Evolutionary conservation across 768 basidiomycete genomes (phyloP).

Genomic region (Mycena vitilis): DNA sequence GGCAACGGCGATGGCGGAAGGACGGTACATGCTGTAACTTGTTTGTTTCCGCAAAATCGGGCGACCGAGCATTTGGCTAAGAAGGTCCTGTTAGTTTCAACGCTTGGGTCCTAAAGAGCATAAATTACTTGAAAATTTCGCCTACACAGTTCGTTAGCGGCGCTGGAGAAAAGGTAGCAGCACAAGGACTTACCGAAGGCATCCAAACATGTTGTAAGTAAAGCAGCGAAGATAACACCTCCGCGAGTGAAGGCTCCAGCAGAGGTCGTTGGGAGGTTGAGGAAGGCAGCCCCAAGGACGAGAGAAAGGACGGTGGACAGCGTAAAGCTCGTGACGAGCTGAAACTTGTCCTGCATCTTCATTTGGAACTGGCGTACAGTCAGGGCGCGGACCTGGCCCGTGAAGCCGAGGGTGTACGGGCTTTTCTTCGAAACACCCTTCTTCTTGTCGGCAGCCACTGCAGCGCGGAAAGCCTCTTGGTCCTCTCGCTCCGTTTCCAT

Average conservation of each 20-base stretch:
- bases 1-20: constrained; percentile 71
- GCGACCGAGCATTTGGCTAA: constrained; percentile 72
- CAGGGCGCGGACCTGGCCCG: constrained; percentile 77
- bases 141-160: too few species aligned
- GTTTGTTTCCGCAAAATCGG: constrained; percentile 80
- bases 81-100: too few species aligned
- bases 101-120: too few species aligned
- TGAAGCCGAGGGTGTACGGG: constrained; percentile 86
- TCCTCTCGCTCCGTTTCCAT: constrained; percentile 74
- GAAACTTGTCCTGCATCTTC: constrained; percentile 81
- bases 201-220: constrained; percentile 76
- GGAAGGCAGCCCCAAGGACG: constrained; percentile 80
- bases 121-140: too few species aligned
- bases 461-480: constrained; percentile 81
- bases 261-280: constrained; percentile 77
- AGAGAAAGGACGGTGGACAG: constrained; percentile 72
- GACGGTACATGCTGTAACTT: constrained; percentile 73
- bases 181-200: constrained; percentile 59
- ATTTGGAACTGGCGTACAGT: constrained; percentile 80
- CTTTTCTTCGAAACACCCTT: constrained; percentile 80
- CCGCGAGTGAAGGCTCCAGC: constrained; percentile 91
- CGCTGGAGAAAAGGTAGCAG: too few species aligned
- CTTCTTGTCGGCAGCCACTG: constrained; percentile 83
- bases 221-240: constrained; percentile 76
- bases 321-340: constrained; percentile 76